Percentiles rank a stretch among this genome's conserved stretches.
Conservation (phyloP, 805 yeast genomes). For the Dipodascopsis tothii region DNA sequence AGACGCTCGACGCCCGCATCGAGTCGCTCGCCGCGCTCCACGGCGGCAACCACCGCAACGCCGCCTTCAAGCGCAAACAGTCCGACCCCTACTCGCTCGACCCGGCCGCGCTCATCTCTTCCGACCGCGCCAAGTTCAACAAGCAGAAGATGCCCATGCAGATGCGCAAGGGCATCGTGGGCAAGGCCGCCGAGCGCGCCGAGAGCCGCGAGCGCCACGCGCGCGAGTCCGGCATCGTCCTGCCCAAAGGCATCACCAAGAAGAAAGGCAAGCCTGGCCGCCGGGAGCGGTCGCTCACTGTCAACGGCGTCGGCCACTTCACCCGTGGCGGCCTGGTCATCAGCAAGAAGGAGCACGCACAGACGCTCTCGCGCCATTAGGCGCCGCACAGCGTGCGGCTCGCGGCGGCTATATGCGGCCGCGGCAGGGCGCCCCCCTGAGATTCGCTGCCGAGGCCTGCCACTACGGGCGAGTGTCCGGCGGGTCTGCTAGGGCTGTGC, state of each 20-base stretch:
- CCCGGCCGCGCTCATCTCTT: constrained; percentile 9
- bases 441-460: too few species aligned
- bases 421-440: too few species aligned
- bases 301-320: constrained; percentile 65
- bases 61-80: constrained; percentile 28
- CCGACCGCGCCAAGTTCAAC: constrained; percentile 9
- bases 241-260: constrained; percentile 42
- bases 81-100: constrained; percentile 28
- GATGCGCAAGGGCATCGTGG: constrained; percentile 76
- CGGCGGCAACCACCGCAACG: constrained; percentile 4
- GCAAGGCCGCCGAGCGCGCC: constrained; percentile 46
- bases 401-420: too few species aligned
- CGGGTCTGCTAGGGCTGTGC: too few species aligned
- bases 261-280: constrained; percentile 33
- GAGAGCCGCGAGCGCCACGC: constrained; percentile 67
- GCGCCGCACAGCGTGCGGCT: too few species aligned
- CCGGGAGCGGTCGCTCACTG: constrained; percentile 73
- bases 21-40: constrained; percentile 26
- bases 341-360: constrained; percentile 60
- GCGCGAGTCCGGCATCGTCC: constrained; percentile 79
- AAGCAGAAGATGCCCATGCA: constrained; percentile 79
- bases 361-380: too few species aligned
- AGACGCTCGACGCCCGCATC: constrained; percentile 33
- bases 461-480: too few species aligned
- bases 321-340: constrained; percentile 74